These are phyloP conservation scores for Heracleum sosnowskyi DNA, from an alignment of 129 eudicot species.

Conservation along the genomic window DNA sequence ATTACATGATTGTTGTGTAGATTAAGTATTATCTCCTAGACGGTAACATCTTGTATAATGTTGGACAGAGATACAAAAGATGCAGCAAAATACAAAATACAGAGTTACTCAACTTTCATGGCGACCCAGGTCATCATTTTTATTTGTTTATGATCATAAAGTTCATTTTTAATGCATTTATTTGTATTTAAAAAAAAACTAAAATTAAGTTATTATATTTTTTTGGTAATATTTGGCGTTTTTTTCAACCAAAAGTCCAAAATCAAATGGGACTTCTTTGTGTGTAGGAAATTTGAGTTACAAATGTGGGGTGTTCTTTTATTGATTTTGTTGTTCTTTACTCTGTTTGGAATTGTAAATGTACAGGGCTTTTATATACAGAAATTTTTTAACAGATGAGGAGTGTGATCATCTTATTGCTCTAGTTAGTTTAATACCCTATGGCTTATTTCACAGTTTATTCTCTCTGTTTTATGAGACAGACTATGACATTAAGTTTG, in stretches of 20 bases:
- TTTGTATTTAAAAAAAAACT: too few relatives aligned
- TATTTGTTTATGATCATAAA: neutral
- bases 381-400: slow-evolving; percentile 52
- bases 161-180: neutral
- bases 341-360: slow-evolving; percentile 2
- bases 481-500: too few relatives aligned
- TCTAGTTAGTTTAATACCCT: slow-evolving; percentile 26
- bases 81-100: too few relatives aligned
- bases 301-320: neutral
- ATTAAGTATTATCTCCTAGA: too few relatives aligned
- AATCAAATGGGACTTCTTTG: neutral
- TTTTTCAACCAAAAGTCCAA: too few relatives aligned
- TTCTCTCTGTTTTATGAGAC: too few relatives aligned
- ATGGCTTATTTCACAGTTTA: neutral
- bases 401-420: slow-evolving; percentile 90
- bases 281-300: too few relatives aligned
- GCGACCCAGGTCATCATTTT: slow-evolving; percentile 46
- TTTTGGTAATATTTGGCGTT: neutral
- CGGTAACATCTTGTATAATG: too few relatives aligned
- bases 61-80: too few relatives aligned
- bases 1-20: too few relatives aligned
- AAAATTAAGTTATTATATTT: too few relatives aligned
- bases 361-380: slow-evolving; percentile 61
- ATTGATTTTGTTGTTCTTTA: neutral
- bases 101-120: slow-evolving; percentile 60